A percentile compares a stretch with the other conserved stretches of the same genome.
phyloP scores from a whole-genome alignment of 2,329 filamentous ascomycete genomes.

The Thielaviopsis cerberus region DNA sequence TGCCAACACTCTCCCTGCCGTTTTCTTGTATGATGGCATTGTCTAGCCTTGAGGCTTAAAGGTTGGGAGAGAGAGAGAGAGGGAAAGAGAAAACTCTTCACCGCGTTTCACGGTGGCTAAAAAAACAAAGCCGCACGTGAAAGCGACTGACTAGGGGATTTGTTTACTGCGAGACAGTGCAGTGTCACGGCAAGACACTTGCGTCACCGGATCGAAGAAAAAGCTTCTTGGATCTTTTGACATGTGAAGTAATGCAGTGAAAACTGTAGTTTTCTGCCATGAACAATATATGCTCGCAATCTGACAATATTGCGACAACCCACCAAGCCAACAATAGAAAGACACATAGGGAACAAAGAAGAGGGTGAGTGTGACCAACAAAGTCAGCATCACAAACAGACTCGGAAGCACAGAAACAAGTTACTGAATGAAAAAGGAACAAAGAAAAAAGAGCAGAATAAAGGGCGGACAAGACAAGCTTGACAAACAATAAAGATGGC shows the following conservation, averaged over 20 bases:
- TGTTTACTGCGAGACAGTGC: not conserved
- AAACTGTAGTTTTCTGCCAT: no score
- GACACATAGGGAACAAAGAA: not conserved
- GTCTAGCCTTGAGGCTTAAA: not conserved
- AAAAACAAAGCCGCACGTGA: no score
- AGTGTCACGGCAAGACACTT: not conserved
- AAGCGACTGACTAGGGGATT: no score
- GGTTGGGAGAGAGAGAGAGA: not conserved
- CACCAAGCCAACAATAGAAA: not conserved
- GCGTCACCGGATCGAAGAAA: not conserved
- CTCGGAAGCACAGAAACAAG: no score
- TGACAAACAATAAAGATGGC: no score
- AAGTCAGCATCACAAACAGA: not conserved
- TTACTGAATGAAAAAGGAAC: no score
- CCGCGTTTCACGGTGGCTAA: not conserved
- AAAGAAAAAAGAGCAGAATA: no score
- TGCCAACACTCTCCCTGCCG: not conserved
- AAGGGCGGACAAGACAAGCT: no score
- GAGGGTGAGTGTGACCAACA: not conserved
- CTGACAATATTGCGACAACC: no score
- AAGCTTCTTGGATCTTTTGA: not conserved
- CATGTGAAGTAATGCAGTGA: not conserved
- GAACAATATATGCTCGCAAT: no score
- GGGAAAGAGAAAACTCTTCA: no score
- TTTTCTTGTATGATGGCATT: not conserved